These are phyloP conservation scores for Ophiobolus disseminans DNA, from an alignment of 2,329 filamentous ascomycete species.

Conservation along the genomic window DNA sequence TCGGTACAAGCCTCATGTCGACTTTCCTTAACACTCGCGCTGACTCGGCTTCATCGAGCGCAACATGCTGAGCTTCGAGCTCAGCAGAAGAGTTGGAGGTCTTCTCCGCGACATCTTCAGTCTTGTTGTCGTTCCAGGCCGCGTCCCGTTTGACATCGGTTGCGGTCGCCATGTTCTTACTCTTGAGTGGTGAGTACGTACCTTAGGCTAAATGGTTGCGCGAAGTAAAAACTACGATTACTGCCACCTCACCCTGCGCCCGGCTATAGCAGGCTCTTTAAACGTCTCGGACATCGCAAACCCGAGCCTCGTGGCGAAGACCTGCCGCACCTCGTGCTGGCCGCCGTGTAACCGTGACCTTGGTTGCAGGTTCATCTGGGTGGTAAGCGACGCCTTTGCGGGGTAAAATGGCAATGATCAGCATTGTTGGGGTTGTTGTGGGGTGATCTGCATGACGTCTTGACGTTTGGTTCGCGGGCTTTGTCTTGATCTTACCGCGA, in stretches of 20 bases:
- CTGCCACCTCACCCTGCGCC: neutral
- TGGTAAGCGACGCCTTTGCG: conserved; percentile 21
- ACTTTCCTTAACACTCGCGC: conserved; percentile 43
- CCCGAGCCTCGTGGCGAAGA: conserved; percentile 15
- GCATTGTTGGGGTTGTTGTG: conserved; percentile 4
- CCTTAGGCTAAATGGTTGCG: neutral
- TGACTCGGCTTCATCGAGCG: conserved; percentile 36
- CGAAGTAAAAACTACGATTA: neutral
- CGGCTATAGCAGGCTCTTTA: conserved; percentile 16
- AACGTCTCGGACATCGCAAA: conserved; percentile 17
- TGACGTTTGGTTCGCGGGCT: conserved; percentile 1
- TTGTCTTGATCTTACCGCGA: neutral
- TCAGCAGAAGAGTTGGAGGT: conserved; percentile 29
- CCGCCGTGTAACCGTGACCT: conserved; percentile 6
- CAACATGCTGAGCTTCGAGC: conserved; percentile 33
- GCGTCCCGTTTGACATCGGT: conserved; percentile 23
- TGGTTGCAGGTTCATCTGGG: conserved; percentile 21
- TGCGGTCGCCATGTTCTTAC: conserved; percentile 16
- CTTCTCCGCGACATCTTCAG: conserved; percentile 38
- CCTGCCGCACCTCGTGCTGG: conserved; percentile 11
- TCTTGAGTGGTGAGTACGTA: neutral
- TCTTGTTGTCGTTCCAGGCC: conserved; percentile 14
- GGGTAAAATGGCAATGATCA: conserved; percentile 24
- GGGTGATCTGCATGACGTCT: conserved; percentile 5
- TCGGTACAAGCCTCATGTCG: conserved; percentile 36